phyloP scores from a whole-genome alignment of 352 stramenopile genomes.

The Lagenidium sp. region DNA sequence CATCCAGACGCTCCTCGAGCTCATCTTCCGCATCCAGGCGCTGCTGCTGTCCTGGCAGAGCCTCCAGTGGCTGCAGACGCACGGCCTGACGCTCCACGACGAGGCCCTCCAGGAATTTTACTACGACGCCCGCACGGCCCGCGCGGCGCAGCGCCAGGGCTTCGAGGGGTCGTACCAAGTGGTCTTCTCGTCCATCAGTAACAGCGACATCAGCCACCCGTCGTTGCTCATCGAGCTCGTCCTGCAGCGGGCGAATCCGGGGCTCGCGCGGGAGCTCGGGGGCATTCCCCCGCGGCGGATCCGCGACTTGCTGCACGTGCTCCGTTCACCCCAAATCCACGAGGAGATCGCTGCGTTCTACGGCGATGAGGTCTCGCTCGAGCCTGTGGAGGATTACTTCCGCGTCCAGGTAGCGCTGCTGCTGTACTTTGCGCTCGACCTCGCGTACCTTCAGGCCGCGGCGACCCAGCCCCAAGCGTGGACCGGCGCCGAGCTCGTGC shows the following conservation, averaged over 20 bases:
- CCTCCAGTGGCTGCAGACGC: slow-evolving; percentile 57
- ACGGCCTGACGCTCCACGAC: slow-evolving; percentile 30
- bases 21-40: slow-evolving; percentile 56
- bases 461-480: slow-evolving; percentile 19
- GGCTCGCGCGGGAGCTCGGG: slow-evolving; percentile 30
- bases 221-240: slow-evolving; percentile 69
- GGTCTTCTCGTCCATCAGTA: slow-evolving; percentile 36
- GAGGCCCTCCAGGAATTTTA: slow-evolving; percentile 61
- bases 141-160: slow-evolving; percentile 44
- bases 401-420: slow-evolving; percentile 60
- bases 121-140: slow-evolving; percentile 36
- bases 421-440: slow-evolving; percentile 74
- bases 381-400: slow-evolving; percentile 72
- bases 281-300: slow-evolving; percentile 11
- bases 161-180: slow-evolving; percentile 63
- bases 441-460: slow-evolving; percentile 31
- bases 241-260: slow-evolving; percentile 61
- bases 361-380: slow-evolving; percentile 45
- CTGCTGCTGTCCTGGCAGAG: slow-evolving; percentile 44
- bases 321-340: slow-evolving; percentile 31
- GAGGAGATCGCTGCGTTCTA: slow-evolving; percentile 57
- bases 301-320: slow-evolving; percentile 34
- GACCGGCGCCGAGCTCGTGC: slow-evolving; percentile 40
- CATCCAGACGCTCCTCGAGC: slow-evolving; percentile 57
- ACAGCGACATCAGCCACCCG: slow-evolving; percentile 33